Percentiles rank a stretch among this genome's conserved stretches.
Conservation (phyloP, 371 early-diverging fungal genomes). For the Rhizomucor miehei region DNA sequence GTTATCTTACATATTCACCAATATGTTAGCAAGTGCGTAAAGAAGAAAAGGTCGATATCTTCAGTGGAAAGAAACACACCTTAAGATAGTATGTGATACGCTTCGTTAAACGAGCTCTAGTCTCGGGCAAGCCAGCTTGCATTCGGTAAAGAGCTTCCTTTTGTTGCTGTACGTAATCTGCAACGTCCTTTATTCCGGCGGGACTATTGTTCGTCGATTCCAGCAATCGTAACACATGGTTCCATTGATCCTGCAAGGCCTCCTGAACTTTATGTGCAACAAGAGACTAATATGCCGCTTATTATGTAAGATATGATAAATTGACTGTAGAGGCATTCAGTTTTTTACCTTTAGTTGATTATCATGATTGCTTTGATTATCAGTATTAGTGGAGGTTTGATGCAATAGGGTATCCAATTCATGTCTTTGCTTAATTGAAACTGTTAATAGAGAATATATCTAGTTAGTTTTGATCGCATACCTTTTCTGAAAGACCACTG, state of each 20-base stretch:
- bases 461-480: too few relatives aligned
- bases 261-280: not conserved
- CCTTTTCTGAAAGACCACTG: conserved; percentile 2
- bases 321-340: not conserved
- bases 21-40: not conserved
- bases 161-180: conserved; percentile 1
- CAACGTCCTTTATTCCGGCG: not conserved
- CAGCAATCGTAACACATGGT: not conserved
- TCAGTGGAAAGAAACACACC: not conserved
- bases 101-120: not conserved
- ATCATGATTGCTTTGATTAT: conserved; percentile 1
- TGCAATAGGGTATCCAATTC: not conserved
- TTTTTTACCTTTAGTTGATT: not conserved
- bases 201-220: not conserved
- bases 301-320: too few relatives aligned
- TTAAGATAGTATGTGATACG: conserved; percentile 6
- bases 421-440: too few relatives aligned
- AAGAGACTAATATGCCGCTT: not conserved
- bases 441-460: too few relatives aligned
- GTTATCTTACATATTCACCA: not conserved
- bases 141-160: conserved; percentile 3
- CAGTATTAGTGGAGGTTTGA: not conserved
- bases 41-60: not conserved
- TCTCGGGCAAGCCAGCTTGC: not conserved
- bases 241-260: conserved; percentile 10